Evolutionary conservation across 2,329 filamentous ascomycete genomes (phyloP).

Genomic region (Fusarium oligoseptatum): DNA sequence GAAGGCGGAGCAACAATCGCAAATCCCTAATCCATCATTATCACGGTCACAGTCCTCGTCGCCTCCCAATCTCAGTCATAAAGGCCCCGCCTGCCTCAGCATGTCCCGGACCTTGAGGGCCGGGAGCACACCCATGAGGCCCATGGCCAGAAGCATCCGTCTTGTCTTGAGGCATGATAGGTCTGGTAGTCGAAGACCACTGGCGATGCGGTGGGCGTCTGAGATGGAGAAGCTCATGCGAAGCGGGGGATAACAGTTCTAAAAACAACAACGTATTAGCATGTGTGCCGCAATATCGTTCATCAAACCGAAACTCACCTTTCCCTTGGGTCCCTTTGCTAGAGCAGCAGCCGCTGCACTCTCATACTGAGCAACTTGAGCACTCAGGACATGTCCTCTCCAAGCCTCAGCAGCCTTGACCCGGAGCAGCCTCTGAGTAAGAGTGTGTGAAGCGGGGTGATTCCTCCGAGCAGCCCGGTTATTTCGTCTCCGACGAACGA

Average conservation of each 20-base stretch:
- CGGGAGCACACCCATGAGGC: conserved; percentile 47
- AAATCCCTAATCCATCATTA: conserved; percentile 32
- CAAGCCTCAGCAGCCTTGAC: conserved; percentile 59
- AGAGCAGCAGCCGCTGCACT: conserved; percentile 14
- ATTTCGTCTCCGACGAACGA: conserved; percentile 35
- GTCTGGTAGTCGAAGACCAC: conserved; percentile 42
- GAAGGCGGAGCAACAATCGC: conserved; percentile 33
- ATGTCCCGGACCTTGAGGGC: conserved; percentile 40
- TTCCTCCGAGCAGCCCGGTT: conserved; percentile 22
- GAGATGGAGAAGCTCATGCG: conserved; percentile 40
- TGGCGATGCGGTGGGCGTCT: conserved; percentile 29
- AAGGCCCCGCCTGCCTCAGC: conserved; percentile 32
- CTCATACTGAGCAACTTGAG: conserved; percentile 45
- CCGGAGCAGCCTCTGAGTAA: conserved; percentile 57
- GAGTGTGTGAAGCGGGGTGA: conserved; percentile 50
- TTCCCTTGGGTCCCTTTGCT: conserved; percentile 19
- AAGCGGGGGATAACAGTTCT: conserved; percentile 40
- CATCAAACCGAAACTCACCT: conserved; percentile 27
- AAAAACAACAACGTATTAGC: conserved; percentile 9
- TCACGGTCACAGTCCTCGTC: conserved; percentile 1
- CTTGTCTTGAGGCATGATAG: conserved; percentile 46
- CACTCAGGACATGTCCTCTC: conserved; percentile 51
- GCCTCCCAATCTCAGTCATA: conserved; percentile 38
- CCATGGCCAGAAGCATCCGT: conserved; percentile 49
- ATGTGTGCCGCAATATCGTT: background rate